Evolutionary conservation across 257 asterid genomes (phyloP).

Genomic region (Nicotiana benthamiana): DNA sequence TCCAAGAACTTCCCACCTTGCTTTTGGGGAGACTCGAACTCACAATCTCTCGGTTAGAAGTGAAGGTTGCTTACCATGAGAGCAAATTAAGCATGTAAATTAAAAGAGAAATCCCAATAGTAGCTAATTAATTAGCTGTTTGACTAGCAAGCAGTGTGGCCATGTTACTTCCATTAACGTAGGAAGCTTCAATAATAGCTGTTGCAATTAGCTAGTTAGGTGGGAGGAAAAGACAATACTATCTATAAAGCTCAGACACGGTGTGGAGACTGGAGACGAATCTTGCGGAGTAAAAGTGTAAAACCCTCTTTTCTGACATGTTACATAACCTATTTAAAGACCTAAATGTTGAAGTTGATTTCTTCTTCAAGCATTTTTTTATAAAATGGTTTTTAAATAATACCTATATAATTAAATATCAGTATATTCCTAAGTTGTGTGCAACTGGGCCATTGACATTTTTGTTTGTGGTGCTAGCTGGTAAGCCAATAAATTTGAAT

Average conservation of each 20-base stretch:
- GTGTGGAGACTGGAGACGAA: slow-evolving; percentile 12
- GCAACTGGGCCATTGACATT: slow-evolving; percentile 69
- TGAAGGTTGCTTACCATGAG: too few species aligned
- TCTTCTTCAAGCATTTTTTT: slow-evolving; percentile 36
- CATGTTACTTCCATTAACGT: slow-evolving; percentile 25
- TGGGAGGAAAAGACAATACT: too few species aligned
- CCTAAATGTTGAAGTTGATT: slow-evolving; percentile 90
- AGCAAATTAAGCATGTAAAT: slow-evolving; percentile 34
- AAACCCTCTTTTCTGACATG: slow-evolving; percentile 11
- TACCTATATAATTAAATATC: neutral
- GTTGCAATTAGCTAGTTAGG: neutral
- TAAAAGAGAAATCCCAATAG: neutral
- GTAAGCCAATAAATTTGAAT: slow-evolving; percentile 47
- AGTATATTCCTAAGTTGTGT: slow-evolving; percentile 10
- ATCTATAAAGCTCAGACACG: neutral
- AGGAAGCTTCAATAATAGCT: slow-evolving; percentile 20
- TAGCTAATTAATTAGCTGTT: slow-evolving; percentile 6
- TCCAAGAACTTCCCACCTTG: too few species aligned
- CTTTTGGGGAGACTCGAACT: too few species aligned
- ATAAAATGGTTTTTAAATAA: neutral
- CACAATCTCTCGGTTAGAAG: too few species aligned
- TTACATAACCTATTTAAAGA: slow-evolving; percentile 34
- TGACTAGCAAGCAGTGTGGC: slow-evolving; percentile 41
- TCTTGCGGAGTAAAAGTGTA: slow-evolving; percentile 37
- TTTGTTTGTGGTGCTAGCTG: slow-evolving; percentile 21